Evolutionary conservation across 768 basidiomycete species (phyloP).

Genomic region (Suillus plorans): DNA sequence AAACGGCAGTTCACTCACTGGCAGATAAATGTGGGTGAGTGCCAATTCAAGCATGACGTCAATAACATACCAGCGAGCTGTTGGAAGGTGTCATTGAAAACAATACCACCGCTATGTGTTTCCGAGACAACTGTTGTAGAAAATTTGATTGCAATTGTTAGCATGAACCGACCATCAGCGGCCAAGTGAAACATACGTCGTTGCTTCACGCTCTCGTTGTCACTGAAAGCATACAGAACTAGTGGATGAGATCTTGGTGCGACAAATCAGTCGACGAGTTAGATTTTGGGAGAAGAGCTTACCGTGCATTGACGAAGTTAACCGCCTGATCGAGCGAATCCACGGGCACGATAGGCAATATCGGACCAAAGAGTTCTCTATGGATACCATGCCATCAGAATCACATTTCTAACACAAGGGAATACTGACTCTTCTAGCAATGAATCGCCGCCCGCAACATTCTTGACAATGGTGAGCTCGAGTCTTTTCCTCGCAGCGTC

Average conservation of each 20-base stretch:
- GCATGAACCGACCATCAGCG: conserved; percentile 23
- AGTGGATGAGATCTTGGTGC: conserved; percentile 54
- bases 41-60: conserved; percentile 9
- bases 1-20: conserved; percentile 46
- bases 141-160: background rate
- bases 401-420: background rate
- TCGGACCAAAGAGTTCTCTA: conserved; percentile 75
- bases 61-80: conserved; percentile 46
- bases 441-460: conserved; percentile 53
- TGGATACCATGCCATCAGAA: background rate
- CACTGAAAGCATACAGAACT: conserved; percentile 64
- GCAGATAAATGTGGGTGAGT: conserved; percentile 8
- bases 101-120: conserved; percentile 56
- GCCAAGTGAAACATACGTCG: conserved; percentile 29
- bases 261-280: background rate
- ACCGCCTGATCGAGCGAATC: conserved; percentile 56
- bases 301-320: conserved; percentile 54
- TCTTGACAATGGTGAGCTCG: conserved; percentile 59
- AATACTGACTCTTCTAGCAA: conserved; percentile 56
- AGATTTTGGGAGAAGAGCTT: conserved; percentile 11
- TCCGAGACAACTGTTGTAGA: conserved; percentile 44
- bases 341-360: conserved; percentile 63
- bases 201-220: conserved; percentile 39
- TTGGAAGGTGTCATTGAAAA: conserved; percentile 61
- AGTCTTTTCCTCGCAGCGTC: conserved; percentile 42